A percentile compares a stretch with the other conserved stretches of the same genome.
Evolutionary conservation across 805 yeast species (phyloP).

Genomic region (Kuraishia floccosa): DNA sequence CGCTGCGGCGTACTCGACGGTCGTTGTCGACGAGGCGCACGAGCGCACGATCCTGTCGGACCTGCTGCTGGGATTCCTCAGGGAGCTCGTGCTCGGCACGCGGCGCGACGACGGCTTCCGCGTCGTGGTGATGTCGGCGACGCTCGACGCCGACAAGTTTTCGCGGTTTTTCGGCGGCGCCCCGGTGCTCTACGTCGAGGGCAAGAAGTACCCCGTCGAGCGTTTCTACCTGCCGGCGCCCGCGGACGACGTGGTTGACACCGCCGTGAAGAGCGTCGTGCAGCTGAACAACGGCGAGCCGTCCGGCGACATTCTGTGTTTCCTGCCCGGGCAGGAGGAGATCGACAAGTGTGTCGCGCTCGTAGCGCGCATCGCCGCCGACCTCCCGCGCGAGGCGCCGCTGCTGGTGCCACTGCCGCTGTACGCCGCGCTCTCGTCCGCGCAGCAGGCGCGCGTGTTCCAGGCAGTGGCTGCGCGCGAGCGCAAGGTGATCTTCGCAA

Average conservation of each 20-base stretch:
- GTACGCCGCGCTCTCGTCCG: slow-evolving; percentile 89
- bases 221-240: slow-evolving; percentile 53
- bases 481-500: slow-evolving; percentile 82
- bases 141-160: slow-evolving; percentile 84
- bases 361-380: slow-evolving; percentile 48
- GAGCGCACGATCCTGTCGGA: slow-evolving; percentile 92
- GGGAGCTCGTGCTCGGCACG: slow-evolving; percentile 39
- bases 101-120: slow-evolving; percentile 45
- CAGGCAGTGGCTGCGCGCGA: slow-evolving; percentile 47
- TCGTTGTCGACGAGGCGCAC: slow-evolving; percentile 94
- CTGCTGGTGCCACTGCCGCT: slow-evolving; percentile 68
- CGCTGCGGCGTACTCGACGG: slow-evolving; percentile 56
- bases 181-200: slow-evolving; percentile 81
- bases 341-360: slow-evolving; percentile 74
- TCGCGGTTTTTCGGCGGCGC: slow-evolving; percentile 68
- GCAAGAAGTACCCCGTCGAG: slow-evolving; percentile 79
- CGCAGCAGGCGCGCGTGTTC: slow-evolving; percentile 75
- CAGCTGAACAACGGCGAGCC: slow-evolving; percentile 75
- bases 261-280: slow-evolving; percentile 58
- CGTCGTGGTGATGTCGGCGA: slow-evolving; percentile 91
- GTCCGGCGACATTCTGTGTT: slow-evolving; percentile 85
- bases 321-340: slow-evolving; percentile 95
- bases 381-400: slow-evolving; percentile 68
- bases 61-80: slow-evolving; percentile 78
- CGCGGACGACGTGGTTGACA: slow-evolving; percentile 76